Base-by-base conservation (phyloP, 495 filamentous ascomycete genomes). In the Penicillium taxi region DNA sequence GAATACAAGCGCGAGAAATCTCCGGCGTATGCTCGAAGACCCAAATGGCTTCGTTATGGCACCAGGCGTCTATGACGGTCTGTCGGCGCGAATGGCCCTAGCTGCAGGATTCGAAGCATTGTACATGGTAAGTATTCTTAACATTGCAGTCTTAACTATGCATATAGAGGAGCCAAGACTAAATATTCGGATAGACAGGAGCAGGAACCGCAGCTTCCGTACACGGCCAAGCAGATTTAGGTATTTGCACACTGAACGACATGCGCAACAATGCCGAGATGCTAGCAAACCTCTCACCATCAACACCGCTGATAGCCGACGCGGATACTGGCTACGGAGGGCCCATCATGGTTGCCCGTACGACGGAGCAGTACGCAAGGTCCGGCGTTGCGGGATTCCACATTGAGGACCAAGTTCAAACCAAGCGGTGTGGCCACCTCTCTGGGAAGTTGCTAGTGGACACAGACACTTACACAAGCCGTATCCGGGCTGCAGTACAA, bases 381-480 rank as follows among this genome's bases (percentile, higher is more conserved):
- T 67, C 77, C 6, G 79, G 79, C 26, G 77, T 85, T 0, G 81
- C 82, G 3, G 82, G 64, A 22, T 68, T 85, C 42, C 80, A 86
- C 51, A 69, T 86, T 48, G 81, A 87, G 56, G 82, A 86, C 63
- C 80, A 86, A 50, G 70, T 82, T 9, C 64, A 67, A 39, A 75
- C 70, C 15, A 86, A 86, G 49, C 78, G 77, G 9, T 82, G 78
- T 56, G 79, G 78, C 2, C 76, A 82, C 39, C 63, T 83, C 0
- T 53, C 42, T 0, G 74, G 77, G 24, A 87, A 87, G 52, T 64
- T 74, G 27, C 63, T 85, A 14, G 80, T 84, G 28, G 55, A 63
- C 33, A 49, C 35, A 0, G 55, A 63, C 4, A 69, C 66, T 7
- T 86, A 71, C 52, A 52, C 66, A 13, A 65, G 66, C 6, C 74